A percentile compares a stretch with the other conserved stretches of the same genome.
These are phyloP conservation scores for Candida schatavii DNA, from an alignment of 805 yeast species.

Conservation along the genomic window DNA sequence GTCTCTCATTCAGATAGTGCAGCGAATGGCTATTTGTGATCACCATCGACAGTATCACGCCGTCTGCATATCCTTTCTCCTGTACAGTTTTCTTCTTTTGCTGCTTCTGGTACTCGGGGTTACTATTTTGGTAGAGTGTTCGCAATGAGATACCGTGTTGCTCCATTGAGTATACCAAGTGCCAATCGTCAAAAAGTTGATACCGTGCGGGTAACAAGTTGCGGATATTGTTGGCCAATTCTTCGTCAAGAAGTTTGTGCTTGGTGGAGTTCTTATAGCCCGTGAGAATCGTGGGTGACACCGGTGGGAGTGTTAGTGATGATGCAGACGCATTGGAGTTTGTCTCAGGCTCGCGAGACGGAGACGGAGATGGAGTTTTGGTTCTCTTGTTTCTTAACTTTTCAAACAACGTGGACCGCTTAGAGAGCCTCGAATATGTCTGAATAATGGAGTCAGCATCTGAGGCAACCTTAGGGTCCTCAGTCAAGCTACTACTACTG, in stretches of 20 bases:
- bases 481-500: not conserved
- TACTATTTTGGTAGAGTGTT: conserved; percentile 63
- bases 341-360: not conserved
- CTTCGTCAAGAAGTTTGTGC: conserved; percentile 54
- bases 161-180: conserved; percentile 75
- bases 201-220: conserved; percentile 71
- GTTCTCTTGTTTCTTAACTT: not conserved
- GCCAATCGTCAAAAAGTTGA: conserved; percentile 78
- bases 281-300: conserved; percentile 51
- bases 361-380: not conserved
- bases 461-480: not conserved
- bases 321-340: not conserved
- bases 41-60: conserved; percentile 28
- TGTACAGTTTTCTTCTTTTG: conserved; percentile 10
- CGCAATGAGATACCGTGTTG: conserved; percentile 87
- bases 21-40: conserved; percentile 16
- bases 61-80: conserved; percentile 36
- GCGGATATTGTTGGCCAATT: conserved; percentile 73
- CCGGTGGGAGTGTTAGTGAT: conserved; percentile 32
- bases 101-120: conserved; percentile 40
- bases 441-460: conserved; percentile 2
- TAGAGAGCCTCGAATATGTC: conserved; percentile 4
- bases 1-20: conserved; percentile 23
- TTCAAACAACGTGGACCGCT: conserved; percentile 4
- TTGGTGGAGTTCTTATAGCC: conserved; percentile 65